Evolutionary conservation across 441 rosid species (phyloP).

Genomic region (Gossypium lobatum): DNA sequence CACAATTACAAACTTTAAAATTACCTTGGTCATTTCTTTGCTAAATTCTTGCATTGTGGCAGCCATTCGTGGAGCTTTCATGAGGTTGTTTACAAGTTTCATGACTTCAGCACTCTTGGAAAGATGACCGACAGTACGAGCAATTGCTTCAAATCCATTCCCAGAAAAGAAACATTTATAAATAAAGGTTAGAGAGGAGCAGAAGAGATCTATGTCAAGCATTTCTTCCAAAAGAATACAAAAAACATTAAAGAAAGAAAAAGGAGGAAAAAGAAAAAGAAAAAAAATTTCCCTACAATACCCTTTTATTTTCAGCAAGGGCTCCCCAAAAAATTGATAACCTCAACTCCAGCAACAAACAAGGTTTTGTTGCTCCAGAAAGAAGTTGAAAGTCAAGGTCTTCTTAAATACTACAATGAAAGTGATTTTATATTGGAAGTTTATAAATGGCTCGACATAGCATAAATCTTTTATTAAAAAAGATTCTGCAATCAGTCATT

Average conservation of each 20-base stretch:
- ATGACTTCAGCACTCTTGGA: constrained; percentile 35
- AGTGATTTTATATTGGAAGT: no score
- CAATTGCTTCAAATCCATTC: constrained; percentile 24
- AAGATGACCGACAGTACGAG: constrained; percentile 31
- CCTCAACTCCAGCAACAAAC: no score
- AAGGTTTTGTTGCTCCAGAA: no score
- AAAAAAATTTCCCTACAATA: no score
- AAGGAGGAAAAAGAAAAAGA: no score
- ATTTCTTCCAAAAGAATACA: neutral
- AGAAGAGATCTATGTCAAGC: neutral
- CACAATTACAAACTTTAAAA: neutral
- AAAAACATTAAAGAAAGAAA: neutral
- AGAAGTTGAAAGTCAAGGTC: no score
- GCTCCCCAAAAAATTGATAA: no score
- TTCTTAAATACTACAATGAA: no score
- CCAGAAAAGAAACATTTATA: neutral
- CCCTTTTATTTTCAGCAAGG: no score
- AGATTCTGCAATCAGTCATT: no score
- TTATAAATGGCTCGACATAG: no score
- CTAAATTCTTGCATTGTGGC: constrained; percentile 31
- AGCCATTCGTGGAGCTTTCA: constrained; percentile 36
- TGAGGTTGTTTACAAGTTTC: constrained; percentile 33
- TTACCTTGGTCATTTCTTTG: constrained; percentile 34
- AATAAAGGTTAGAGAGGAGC: neutral
- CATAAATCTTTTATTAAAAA: no score